phyloP scores from a whole-genome alignment of 73 alveolate species.

The Uronychia setigera region DNA sequence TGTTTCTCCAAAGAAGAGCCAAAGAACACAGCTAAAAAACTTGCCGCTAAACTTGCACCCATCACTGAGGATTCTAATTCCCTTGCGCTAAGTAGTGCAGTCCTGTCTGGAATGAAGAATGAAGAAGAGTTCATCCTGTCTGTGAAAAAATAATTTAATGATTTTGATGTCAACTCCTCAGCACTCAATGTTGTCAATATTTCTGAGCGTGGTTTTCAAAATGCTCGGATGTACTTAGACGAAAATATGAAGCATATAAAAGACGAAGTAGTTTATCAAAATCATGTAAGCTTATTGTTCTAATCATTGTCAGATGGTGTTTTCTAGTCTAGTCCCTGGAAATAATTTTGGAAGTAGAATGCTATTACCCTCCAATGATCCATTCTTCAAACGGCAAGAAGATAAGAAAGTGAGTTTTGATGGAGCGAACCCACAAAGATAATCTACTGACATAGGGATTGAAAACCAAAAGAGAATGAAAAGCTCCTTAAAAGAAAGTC shows the following conservation, averaged over 20 bases:
- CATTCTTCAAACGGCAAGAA: not conserved
- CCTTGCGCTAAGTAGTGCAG: no score
- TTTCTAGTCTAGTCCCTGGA: conserved; percentile 29
- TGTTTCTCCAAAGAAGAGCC: not conserved
- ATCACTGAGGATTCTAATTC: conserved; percentile 4
- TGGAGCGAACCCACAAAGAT: not conserved
- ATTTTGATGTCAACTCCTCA: conserved; percentile 13
- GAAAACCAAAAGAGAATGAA: not conserved
- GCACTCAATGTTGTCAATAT: conserved; percentile 15
- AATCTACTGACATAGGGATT: not conserved
- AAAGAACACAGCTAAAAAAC: not conserved
- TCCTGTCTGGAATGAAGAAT: no score
- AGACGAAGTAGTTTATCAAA: conserved; percentile 24
- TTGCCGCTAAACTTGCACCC: not conserved
- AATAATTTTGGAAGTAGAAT: conserved; percentile 37
- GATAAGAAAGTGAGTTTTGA: not conserved
- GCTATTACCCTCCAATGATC: conserved; percentile 7
- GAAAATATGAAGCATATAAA: conserved; percentile 27
- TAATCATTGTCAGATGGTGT: conserved; percentile 22
- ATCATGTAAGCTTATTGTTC: conserved; percentile 21
- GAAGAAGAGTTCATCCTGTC: not conserved
- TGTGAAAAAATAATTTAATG: not conserved
- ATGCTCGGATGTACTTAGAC: conserved; percentile 30
- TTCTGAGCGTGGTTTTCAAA: conserved; percentile 8
- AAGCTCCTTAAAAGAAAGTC: not conserved